Base-by-base conservation (phyloP, 331 rosid genomes). In the Phaseolus coccineus region DNA sequence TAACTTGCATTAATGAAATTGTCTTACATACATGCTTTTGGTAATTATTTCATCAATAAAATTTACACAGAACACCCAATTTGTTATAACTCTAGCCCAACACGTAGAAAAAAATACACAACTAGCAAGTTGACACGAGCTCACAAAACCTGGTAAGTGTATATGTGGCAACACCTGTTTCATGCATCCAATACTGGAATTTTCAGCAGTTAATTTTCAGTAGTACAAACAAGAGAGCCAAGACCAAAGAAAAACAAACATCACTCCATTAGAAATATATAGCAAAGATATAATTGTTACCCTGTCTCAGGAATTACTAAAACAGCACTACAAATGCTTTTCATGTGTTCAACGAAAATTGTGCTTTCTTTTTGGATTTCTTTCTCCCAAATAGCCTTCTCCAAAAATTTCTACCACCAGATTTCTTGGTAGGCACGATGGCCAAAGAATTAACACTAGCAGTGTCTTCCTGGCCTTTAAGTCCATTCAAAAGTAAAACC, bases 321-420 rank as follows among this genome's bases (percentile, higher is more conserved):
- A 79, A 76, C 81, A 70, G 40, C 77, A 80, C 31, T 61, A 63
- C 42, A 31, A 19, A 25, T 73, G 53, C 74, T 56, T 68, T 64
- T 85, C 83, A 91, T 25, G 89, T 71, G 62, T 84, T 40, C 19
- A 88, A 74, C 14, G 85, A 71, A 73, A 61, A 53, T 4, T 85
- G 53, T 11, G 78, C 27, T 81, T 91, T 89, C 85, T 78, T 88
- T 82, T 83, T 87, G 79, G 69, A 72, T 84, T 83, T 88, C 88
- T 87, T 94, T 85, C 96, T 91, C 92, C 96, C 81, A 56, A 89
- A 56, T 10, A 94, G 74, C 84, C 82, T 91, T 67, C 65, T 86
- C 97, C 95, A 92, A 82, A 94, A 78, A 73, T 82, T 87, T 52
- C 71, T 73, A 10, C 83, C 84, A 31, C 89, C 84, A 3, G 55